These are phyloP conservation scores for Biscogniauxia mediterranea DNA, from an alignment of 2,329 filamentous ascomycete species.

Conservation along the genomic window DNA sequence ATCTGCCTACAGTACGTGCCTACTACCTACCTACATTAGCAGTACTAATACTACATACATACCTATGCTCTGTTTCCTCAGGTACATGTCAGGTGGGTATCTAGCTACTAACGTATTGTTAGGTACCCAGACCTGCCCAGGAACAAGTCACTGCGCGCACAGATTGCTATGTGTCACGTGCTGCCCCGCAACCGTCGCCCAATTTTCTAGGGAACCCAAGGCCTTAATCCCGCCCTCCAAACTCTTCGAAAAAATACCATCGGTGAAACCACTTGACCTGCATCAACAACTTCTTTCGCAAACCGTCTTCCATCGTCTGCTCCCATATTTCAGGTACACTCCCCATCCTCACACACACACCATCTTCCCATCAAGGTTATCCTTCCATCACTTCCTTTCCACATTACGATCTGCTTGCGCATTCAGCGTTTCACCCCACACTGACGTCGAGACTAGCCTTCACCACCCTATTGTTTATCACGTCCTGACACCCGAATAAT, in stretches of 20 bases:
- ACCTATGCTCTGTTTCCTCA: no score
- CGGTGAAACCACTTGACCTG: slow-evolving; percentile 15
- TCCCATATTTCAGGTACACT: slow-evolving; percentile 17
- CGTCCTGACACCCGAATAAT: slow-evolving; percentile 31
- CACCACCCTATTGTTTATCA: slow-evolving; percentile 48
- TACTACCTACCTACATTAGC: not conserved
- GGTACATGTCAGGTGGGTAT: no score
- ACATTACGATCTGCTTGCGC: not conserved
- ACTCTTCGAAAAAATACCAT: slow-evolving; percentile 27
- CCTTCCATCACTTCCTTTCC: not conserved
- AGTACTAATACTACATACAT: no score
- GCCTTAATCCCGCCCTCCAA: slow-evolving; percentile 28
- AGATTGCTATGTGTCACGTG: slow-evolving; percentile 26
- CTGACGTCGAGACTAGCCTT: slow-evolving; percentile 26
- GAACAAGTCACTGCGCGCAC: slow-evolving; percentile 8
- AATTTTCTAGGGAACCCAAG: slow-evolving; percentile 31
- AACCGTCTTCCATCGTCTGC: slow-evolving; percentile 9
- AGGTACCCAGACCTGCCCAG: not conserved
- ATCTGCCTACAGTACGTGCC: no score
- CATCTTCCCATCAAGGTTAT: not conserved
- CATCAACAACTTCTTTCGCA: slow-evolving; percentile 18
- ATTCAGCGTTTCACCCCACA: slow-evolving; percentile 17
- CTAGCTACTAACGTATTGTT: not conserved
- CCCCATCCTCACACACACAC: not conserved
- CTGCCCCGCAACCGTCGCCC: slow-evolving; percentile 32